Evolutionary conservation across 2,329 filamentous ascomycete species (phyloP), one percentile per base, ranked within the genome.

Genomic region (Colletotrichum sp.): DNA sequence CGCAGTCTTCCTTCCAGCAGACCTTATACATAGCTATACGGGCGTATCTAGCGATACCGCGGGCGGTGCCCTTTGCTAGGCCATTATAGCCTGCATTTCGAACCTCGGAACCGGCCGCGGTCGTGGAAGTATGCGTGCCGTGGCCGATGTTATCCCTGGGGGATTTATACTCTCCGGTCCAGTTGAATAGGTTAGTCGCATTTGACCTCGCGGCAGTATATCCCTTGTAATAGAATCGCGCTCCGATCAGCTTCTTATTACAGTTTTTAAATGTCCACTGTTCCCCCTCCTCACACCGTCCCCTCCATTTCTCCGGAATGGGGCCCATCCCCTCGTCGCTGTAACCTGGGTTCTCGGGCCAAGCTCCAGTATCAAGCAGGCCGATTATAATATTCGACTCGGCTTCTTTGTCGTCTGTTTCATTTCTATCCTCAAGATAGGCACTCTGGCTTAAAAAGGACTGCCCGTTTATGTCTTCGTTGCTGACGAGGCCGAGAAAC

Each of bases 281-380:
- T 2, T 72, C 63, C 3, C 70, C 67, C 10, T 26, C 57, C 8
- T 76, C 76, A 10, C 77, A 78, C 15, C 21, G 36, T 8, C 77
- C 76, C 58, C 66, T 76, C 76, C 76, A 77, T 21, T 16, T 32
- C 21, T 8, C 38, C 7, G 76, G 77, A 7, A 76, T 43, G 7
- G 76, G 70, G 7, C 72, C 65, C 8, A 78, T 30, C 5, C 73
- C 73, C 8, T 67, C 52, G 43, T 78, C 77, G 36, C 58, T 57
- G 38, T 60, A 78, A 36, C 77, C 77, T 10, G 73, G 67, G 24
- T 67, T 77, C 55, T 78, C 77, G 55, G 77, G 76, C 77, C 77
- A 77, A 30, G 69, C 30, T 5, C 76, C 77, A 1, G 73, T 72
- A 9, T 77, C 76, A n/a, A 77, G 15, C 0, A 78, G 32, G 12